Base-by-base conservation (phyloP, 2,329 filamentous ascomycete species). In the Aspergillus sclerotialis region DNA sequence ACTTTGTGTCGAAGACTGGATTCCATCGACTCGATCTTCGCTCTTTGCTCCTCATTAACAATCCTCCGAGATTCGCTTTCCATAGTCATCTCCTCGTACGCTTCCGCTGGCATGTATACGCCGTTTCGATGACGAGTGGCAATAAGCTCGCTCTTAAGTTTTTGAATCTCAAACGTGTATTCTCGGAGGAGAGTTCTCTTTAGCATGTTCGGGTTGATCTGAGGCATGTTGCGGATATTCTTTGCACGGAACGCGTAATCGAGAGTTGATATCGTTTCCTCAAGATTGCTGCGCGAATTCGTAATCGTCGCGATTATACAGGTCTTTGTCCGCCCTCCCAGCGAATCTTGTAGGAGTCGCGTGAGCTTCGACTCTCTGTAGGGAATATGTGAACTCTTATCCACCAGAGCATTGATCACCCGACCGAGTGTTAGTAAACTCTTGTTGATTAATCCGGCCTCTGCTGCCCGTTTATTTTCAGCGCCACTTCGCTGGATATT, bases 231-330 rank as follows among this genome's bases (percentile, higher is more conserved):
- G 32, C 86, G 84, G 52, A 98, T 98, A 49, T 98, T 96, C 69
- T 98, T 98, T 11, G 92, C 92, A 30, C 92, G 78, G 65, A 96
- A 96, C 8, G 92, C 93, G 56, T 98, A 98, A 59, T 98, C 92
- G 2, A 98, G 73, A 0, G 93, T 98, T 1, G 92, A 96, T 40
- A 98, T 96, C 0, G 93, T 98, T 62, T 98, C 92, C 55, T 98
- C 92, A 1, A 98, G 70, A 50, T 96, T 98, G 62, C 82, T 89
- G 61, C 92, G 93, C 6, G 89, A 87, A 1, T 92, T 89, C 2
- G 92, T 96, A 26, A 98, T 76, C 1, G 92, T 98, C 5, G 92
- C 92, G 53, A 98, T 96, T 46, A 98, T 98, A 67, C 92, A 98
- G 0, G 92, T 98, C 58, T 98, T 98, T 2, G 93, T 98, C 33